Percentiles rank a stretch among this genome's conserved stretches.
These are phyloP conservation scores for Psilocybe subaeruginosa DNA, from an alignment of 768 basidiomycete genomes.

Conservation along the genomic window DNA sequence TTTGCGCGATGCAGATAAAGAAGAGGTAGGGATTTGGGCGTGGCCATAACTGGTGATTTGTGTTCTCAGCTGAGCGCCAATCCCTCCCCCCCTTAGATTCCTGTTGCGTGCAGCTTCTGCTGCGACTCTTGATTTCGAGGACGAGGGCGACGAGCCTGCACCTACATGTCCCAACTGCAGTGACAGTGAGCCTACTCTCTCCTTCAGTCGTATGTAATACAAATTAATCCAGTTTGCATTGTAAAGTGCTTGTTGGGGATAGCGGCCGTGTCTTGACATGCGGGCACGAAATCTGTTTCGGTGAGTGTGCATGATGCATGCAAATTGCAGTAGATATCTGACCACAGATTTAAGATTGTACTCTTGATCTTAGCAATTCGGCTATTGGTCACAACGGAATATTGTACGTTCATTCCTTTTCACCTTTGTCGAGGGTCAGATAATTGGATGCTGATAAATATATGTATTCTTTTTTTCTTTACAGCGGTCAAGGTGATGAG, in stretches of 20 bases:
- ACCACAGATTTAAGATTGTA: constrained; percentile 45
- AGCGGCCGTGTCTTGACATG: constrained; percentile 67
- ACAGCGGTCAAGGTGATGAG: constrained; percentile 58
- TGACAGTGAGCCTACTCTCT: constrained; percentile 46
- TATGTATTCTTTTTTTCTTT: background rate
- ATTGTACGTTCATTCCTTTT: constrained; percentile 45
- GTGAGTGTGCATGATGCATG: constrained; percentile 30
- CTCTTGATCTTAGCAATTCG: constrained; percentile 53
- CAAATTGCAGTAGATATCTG: background rate
- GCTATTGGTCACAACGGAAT: constrained; percentile 59
- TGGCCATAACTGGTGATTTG: no score
- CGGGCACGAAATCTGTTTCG: constrained; percentile 67
- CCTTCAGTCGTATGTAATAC: background rate
- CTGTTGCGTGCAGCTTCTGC: constrained; percentile 48
- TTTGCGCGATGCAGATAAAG: constrained; percentile 32
- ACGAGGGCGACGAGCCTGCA: constrained; percentile 46
- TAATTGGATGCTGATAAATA: background rate
- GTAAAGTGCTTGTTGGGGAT: constrained; percentile 46
- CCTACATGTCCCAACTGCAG: constrained; percentile 66
- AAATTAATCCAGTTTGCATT: background rate
- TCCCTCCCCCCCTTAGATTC: constrained; percentile 26
- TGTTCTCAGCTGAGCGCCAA: no score
- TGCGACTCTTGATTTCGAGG: constrained; percentile 47
- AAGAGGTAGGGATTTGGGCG: constrained; percentile 26
- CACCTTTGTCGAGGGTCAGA: background rate